Percentiles rank a stretch among this genome's conserved stretches.
Evolutionary conservation across 805 yeast species (phyloP).

Genomic region (Kazachstania kunashirensis): DNA sequence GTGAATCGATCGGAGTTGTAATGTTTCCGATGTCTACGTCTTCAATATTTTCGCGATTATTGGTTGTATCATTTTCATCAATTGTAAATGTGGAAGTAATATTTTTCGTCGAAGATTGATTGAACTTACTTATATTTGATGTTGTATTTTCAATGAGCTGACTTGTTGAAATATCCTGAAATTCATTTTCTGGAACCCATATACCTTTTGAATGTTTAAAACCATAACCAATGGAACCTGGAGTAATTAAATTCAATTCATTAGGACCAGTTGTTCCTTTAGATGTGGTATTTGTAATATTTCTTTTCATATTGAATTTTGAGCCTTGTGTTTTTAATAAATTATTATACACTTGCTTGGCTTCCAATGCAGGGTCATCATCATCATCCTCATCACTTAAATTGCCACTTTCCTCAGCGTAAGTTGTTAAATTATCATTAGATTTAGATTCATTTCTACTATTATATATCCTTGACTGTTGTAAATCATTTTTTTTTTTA

Average conservation of each 20-base stretch:
- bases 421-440: not conserved
- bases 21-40: conserved; percentile 9
- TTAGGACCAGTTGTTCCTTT: not conserved
- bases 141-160: conserved; percentile 2
- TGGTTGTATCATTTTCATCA: not conserved
- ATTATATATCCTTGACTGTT: not conserved
- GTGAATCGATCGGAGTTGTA: conserved; percentile 21
- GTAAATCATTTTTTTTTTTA: conserved; percentile 5
- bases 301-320: not conserved
- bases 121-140: not conserved
- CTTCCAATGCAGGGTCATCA: conserved; percentile 24
- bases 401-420: not conserved
- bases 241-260: conserved; percentile 8
- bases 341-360: conserved; percentile 23
- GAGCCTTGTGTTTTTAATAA: conserved; percentile 15
- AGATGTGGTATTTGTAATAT: not conserved
- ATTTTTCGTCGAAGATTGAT: conserved; percentile 2
- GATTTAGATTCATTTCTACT: not conserved
- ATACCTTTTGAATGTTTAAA: conserved; percentile 7
- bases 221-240: conserved; percentile 8
- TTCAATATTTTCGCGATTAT: not conserved
- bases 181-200: conserved; percentile 9
- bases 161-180: conserved; percentile 9
- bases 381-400: conserved; percentile 8
- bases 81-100: conserved; percentile 4